phyloP scores from a whole-genome alignment of 192 early-diverging fungal genomes.

The Coemansia umbellata region DNA sequence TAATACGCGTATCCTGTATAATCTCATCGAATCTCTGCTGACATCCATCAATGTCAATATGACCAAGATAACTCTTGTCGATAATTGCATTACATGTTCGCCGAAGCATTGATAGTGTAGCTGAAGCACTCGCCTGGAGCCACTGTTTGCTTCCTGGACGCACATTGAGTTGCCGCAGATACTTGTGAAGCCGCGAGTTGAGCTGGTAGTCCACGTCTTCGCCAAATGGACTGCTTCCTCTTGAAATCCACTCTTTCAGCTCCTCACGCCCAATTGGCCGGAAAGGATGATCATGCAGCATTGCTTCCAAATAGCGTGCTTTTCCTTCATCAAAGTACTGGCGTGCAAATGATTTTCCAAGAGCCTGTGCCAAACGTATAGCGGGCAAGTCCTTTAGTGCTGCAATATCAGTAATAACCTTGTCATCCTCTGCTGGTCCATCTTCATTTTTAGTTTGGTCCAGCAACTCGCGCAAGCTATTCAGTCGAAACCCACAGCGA shows the following conservation, averaged over 20 bases:
- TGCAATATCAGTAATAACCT: neutral
- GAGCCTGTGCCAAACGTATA: slow-evolving; percentile 11
- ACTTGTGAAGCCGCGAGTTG: slow-evolving; percentile 35
- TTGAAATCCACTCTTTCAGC: slow-evolving; percentile 26
- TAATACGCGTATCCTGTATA: slow-evolving; percentile 6
- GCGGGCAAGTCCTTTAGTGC: slow-evolving; percentile 11
- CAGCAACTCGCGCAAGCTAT: slow-evolving; percentile 13
- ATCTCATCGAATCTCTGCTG: slow-evolving; percentile 17
- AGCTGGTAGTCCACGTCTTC: slow-evolving; percentile 33
- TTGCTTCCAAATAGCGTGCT: slow-evolving; percentile 26
- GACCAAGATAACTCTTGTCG: slow-evolving; percentile 20
- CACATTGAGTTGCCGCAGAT: slow-evolving; percentile 23
- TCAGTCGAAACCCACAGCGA: slow-evolving; percentile 21
- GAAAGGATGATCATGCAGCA: slow-evolving; percentile 48
- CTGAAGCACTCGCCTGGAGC: slow-evolving; percentile 37
- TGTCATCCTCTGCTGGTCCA: slow-evolving; percentile 2
- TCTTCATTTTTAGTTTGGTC: slow-evolving; percentile 19
- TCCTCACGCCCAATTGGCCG: slow-evolving; percentile 37
- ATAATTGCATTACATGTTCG: slow-evolving; percentile 20
- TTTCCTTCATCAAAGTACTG: slow-evolving; percentile 22
- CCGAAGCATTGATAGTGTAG: slow-evolving; percentile 44
- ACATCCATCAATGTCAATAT: slow-evolving; percentile 22
- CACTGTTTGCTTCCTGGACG: slow-evolving; percentile 37
- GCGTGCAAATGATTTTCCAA: slow-evolving; percentile 39
- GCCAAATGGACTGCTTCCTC: slow-evolving; percentile 32